phyloP scores from a whole-genome alignment of 352 stramenopile genomes.

The Pythium volutum region DNA sequence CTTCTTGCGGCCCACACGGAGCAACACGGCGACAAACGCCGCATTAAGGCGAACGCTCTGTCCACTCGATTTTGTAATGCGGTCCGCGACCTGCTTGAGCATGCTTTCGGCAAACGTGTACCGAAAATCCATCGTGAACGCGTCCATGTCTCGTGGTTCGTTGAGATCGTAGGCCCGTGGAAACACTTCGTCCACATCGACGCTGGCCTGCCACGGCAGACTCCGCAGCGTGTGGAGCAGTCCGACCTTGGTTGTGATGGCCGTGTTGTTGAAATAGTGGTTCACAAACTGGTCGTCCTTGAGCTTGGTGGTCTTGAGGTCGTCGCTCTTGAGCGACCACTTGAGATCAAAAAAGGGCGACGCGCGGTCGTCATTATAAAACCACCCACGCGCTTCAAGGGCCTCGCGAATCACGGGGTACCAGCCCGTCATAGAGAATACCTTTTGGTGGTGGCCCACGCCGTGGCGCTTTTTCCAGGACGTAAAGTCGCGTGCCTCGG shows the following conservation, averaged over 20 bases:
- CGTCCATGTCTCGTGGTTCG: constrained; percentile 73
- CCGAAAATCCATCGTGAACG: constrained; percentile 91
- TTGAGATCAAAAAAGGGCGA: constrained; percentile 92
- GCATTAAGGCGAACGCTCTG: constrained; percentile 38
- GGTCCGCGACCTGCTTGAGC: constrained; percentile 65
- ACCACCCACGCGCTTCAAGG: constrained; percentile 87
- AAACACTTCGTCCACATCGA: constrained; percentile 82
- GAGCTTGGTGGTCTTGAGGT: constrained; percentile 76
- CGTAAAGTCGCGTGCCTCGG: constrained; percentile 74
- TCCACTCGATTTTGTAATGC: constrained; percentile 12
- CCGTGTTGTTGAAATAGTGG: constrained; percentile 90
- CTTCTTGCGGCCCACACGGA: constrained; percentile 53
- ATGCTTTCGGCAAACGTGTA: constrained; percentile 77
- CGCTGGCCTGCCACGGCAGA: constrained; percentile 77
- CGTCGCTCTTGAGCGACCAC: constrained; percentile 89
- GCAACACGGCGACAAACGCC: constrained; percentile 55
- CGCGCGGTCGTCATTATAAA: constrained; percentile 76
- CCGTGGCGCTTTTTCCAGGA: constrained; percentile 90
- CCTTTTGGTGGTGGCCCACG: constrained; percentile 67
- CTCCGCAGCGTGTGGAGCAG: constrained; percentile 82
- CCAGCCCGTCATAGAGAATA: constrained; percentile 91
- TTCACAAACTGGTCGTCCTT: constrained; percentile 88
- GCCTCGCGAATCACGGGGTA: constrained; percentile 91
- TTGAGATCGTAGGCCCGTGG: constrained; percentile 90
- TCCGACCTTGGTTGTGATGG: constrained; percentile 91